Evolutionary conservation across 2,329 filamentous ascomycete species (phyloP), one percentile per base, ranked within the genome.

Genomic region (Drechslerella dactyloides): DNA sequence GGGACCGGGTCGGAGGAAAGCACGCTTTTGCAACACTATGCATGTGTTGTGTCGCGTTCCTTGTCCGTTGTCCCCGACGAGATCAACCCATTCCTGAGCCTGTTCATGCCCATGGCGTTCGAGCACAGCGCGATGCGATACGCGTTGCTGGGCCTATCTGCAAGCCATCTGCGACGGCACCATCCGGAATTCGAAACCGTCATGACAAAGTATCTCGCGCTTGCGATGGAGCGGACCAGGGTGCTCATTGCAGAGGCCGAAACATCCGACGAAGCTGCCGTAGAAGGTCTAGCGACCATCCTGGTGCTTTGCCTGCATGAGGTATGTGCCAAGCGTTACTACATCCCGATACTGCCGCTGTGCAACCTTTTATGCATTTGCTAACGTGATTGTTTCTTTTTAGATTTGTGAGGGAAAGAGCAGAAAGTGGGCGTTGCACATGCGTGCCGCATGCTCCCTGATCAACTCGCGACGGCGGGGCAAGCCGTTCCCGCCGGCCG

Each of bases 81-180:
- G 53, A 73, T 74, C 50, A 74, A 74, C 35, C 56, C 68, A 2
- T 74, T 74, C 62, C 48, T 74, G 58, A 59, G 61, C 46, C 42
- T 74, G 35, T 74, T 74, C 42, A 66, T 74, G 44, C 73, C 73
- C 1, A 74, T 74, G 73, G 73, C 73, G 24, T 62, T 74, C 10
- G 52, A 68, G 27, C 73, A 74, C 37, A 60, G 61, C 51, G 73
- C 73, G 1, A 68, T 74, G 68, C 73, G 73, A 17, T 63, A 60
- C 23, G 73, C 73, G 35, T 61, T 74, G n/a, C 54, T 74, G 23
- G 73, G 73, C 2, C 50, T 74, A 2, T 69, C 68, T 1, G 73
- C 73, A 6, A 74, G 68, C 24, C 73, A 74, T 33, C 35, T 74
- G 37, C 64, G 69, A 59, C 62, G 73, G 46, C 60, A 73, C 40